These are phyloP conservation scores for Metarhizium robertsii DNA, from an alignment of 2,329 filamentous ascomycete species.

Conservation along the genomic window DNA sequence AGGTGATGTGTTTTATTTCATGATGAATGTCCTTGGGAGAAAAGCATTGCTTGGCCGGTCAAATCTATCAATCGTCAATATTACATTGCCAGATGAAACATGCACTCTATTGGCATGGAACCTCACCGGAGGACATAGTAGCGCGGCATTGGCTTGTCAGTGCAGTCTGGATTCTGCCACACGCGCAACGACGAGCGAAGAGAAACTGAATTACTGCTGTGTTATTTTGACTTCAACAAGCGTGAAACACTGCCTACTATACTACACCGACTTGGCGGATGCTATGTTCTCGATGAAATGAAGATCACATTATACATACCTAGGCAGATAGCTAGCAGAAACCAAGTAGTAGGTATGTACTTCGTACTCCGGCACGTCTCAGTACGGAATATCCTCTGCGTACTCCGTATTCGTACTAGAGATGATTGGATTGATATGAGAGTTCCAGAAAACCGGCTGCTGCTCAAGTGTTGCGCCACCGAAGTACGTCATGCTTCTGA, in stretches of 20 bases:
- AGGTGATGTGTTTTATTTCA: too few species aligned
- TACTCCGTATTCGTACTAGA: background rate
- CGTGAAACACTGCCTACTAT: too few species aligned
- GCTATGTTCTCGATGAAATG: background rate
- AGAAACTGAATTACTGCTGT: too few species aligned
- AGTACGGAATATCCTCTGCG: background rate
- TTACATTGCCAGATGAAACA: background rate
- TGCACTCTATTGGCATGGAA: background rate
- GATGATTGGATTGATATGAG: background rate
- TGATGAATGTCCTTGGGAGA: too few species aligned
- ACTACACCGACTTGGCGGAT: background rate
- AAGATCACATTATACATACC: background rate
- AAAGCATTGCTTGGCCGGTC: too few species aligned
- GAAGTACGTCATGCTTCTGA: background rate
- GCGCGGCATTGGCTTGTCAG: too few species aligned
- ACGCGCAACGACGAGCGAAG: too few species aligned
- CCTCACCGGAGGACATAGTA: background rate
- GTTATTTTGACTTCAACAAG: too few species aligned
- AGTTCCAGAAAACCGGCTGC: background rate
- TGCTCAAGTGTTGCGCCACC: background rate
- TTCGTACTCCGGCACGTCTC: too few species aligned
- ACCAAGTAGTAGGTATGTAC: too few species aligned
- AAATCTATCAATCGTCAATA: too few species aligned
- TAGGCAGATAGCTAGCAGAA: background rate
- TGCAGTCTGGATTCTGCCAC: too few species aligned